Evolutionary conservation across 2,329 filamentous ascomycete species (phyloP), one percentile per base, ranked within the genome.

Genomic region (Ophiosphaerella herpotricha): DNA sequence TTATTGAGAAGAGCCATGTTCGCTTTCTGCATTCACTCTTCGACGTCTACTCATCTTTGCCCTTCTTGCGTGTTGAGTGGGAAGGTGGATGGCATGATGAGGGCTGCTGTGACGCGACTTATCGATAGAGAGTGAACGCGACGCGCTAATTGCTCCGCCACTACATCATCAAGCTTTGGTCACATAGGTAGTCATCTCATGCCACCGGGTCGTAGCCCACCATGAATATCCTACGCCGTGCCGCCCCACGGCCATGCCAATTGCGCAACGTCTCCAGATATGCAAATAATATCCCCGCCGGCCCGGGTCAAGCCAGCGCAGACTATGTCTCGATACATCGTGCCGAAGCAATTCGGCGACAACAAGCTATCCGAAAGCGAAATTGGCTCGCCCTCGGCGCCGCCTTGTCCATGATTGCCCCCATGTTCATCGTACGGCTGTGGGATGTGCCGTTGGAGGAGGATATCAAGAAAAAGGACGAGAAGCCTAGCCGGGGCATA

Each of bases 361-460:
- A 66, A 12, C 50, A 63, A 7, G 49, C 58, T n/a, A 57, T 61
- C 12, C 57, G 59, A 38, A 54, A 60, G 47, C 53, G 66, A 26
- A 74, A 73, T 34, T 70, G 67, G 62, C 64, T 72, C 1, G 64
- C 64, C 3, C 51, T 71, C 4, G 72, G 71, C 26, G 68, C 67
- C 12, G 66, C 63, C 0, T 42, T 73, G 11, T 72, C 67, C 24
- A 74, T 74, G 68, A 65, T 70, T 23, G 64, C 66, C 7, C 71
- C 71, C 36, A 67, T 74, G 13, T 51, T 74, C 47, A 54, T 74
- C 7, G 61, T 74, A 13, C 57, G 58, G 31, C 48, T 69, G 5
- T 70, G 65, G 68, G 68, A 70, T 29, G 38, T 70, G 36, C 67
- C 65, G 55, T 43, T 43, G 2, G 55, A 63, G 5, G 50, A 61